Conservation (phyloP, 306 rosid species). For the Hylodesmum podocarpum region DNA sequence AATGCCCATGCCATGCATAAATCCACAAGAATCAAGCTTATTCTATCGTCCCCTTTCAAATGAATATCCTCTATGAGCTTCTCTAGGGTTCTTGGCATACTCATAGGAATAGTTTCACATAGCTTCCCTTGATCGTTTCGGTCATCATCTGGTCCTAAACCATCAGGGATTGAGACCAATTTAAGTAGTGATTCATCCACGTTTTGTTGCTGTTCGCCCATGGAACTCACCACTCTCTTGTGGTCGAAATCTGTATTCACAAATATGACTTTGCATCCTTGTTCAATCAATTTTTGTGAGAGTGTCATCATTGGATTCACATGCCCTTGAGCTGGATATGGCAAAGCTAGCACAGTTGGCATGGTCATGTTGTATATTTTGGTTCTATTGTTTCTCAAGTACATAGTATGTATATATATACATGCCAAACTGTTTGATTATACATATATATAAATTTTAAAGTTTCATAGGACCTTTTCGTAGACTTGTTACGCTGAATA, state of each 20-base stretch:
- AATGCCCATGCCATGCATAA: slow-evolving; percentile 6
- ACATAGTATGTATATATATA: no score
- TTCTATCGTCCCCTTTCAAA: not conserved
- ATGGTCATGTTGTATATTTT: slow-evolving; percentile 13
- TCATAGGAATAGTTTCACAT: not conserved
- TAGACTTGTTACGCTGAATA: no score
- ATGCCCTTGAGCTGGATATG: slow-evolving; percentile 38
- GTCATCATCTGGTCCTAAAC: slow-evolving; percentile 35
- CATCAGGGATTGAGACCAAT: slow-evolving; percentile 40
- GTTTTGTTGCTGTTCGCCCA: not conserved
- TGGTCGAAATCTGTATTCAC: slow-evolving; percentile 42
- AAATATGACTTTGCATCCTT: slow-evolving; percentile 40
- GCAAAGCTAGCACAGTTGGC: slow-evolving; percentile 17
- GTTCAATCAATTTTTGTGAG: slow-evolving; percentile 27
- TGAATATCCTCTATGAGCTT: slow-evolving; percentile 34
- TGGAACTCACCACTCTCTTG: slow-evolving; percentile 26
- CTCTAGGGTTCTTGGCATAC: slow-evolving; percentile 41
- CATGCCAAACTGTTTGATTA: no score
- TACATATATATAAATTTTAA: no score
- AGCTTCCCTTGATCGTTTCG: slow-evolving; percentile 13
- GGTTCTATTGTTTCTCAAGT: not conserved
- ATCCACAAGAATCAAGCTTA: slow-evolving; percentile 14
- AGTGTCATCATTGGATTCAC: slow-evolving; percentile 27
- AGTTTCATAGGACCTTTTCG: no score
- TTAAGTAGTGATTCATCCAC: not conserved